These are phyloP conservation scores for Isabelozyma rhagii DNA, from an alignment of 805 yeast genomes.

Conservation along the genomic window DNA sequence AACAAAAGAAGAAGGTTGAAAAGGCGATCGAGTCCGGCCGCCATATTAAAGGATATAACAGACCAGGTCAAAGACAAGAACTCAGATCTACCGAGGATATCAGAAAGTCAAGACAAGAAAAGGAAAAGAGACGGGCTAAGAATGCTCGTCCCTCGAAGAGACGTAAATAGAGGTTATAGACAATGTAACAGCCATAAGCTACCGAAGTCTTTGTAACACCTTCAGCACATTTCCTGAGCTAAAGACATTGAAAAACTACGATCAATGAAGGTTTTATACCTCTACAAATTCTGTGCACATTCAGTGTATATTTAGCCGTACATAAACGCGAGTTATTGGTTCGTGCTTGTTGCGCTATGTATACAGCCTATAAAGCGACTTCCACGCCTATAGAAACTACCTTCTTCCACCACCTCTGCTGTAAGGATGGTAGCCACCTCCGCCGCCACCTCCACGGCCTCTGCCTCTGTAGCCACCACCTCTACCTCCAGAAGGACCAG, in stretches of 20 bases:
- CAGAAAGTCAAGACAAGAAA: constrained; percentile 65
- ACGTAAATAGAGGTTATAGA: constrained; percentile 8
- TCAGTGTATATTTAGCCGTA: too few species aligned
- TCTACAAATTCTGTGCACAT: too few species aligned
- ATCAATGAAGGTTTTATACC: too few species aligned
- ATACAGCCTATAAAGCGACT: background rate
- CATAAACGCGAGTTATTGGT: too few species aligned
- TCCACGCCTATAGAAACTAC: constrained; percentile 1
- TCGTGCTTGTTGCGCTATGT: background rate
- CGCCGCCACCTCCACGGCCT: constrained; percentile 17
- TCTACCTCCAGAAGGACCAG: constrained; percentile 31
- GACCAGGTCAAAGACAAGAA: constrained; percentile 50
- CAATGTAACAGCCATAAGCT: background rate
- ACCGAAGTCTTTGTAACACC: too few species aligned
- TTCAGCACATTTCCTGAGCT: background rate
- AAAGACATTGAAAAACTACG: too few species aligned
- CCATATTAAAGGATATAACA: constrained; percentile 63
- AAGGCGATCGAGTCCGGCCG: constrained; percentile 77
- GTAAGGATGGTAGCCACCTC: constrained; percentile 42
- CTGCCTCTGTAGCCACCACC: constrained; percentile 29
- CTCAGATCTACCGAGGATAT: constrained; percentile 70
- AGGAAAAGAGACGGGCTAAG: constrained; percentile 77
- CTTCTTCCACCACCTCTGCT: constrained; percentile 38
- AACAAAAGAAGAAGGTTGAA: constrained; percentile 77
- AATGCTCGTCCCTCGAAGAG: constrained; percentile 68